These are phyloP conservation scores for Rhynchospora tenuis DNA, from an alignment of 176 grass and related monocot genomes.

Conservation along the genomic window DNA sequence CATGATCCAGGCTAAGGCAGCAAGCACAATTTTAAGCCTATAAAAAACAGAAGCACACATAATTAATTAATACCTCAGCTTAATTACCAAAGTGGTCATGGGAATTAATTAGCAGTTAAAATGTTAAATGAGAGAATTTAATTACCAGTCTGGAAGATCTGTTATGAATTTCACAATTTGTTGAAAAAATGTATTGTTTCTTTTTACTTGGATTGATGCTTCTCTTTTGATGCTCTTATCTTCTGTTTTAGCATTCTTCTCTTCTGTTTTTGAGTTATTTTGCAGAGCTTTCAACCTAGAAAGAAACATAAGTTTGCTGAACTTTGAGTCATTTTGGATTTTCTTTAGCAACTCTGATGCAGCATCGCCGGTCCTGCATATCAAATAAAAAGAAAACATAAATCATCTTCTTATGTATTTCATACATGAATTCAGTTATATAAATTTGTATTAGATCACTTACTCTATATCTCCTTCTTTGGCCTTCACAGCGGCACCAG, in stretches of 20 bases:
- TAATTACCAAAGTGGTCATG: background rate
- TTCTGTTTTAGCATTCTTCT: background rate
- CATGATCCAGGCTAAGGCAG: background rate
- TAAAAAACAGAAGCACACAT: background rate
- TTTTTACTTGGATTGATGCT: background rate
- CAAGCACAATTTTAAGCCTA: constrained; percentile 15
- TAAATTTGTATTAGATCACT: background rate
- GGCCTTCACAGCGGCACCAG: background rate
- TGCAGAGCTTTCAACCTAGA: background rate
- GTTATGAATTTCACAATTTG: background rate
- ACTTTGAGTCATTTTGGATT: background rate
- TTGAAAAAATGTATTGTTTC: background rate
- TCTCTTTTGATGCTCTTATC: background rate
- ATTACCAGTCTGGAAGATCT: constrained; percentile 8
- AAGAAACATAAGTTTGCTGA: background rate
- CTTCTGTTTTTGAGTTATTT: background rate
- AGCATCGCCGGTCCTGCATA: constrained; percentile 5
- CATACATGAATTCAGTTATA: background rate
- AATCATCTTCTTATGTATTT: background rate
- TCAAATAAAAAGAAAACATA: background rate
- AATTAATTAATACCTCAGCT: background rate
- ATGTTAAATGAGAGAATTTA: background rate
- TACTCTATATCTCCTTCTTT: constrained; percentile 16
- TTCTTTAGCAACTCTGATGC: background rate
- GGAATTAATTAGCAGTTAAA: background rate